Base-by-base conservation (phyloP, 2,329 filamentous ascomycete species). In the Xylaria sp. region DNA sequence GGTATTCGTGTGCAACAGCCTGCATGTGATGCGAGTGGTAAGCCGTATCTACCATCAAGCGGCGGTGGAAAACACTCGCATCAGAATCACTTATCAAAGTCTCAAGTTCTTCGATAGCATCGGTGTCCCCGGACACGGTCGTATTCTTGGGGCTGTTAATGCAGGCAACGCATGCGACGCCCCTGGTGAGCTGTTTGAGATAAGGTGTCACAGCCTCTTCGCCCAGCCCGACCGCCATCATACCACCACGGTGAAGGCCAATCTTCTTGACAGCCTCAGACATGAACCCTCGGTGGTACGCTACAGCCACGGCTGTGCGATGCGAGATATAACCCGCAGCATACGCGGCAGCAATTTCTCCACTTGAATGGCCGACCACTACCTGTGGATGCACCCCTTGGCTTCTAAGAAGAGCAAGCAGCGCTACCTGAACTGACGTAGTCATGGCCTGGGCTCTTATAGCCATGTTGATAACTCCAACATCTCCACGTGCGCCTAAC, bases 11-110 rank as follows among this genome's bases (percentile, higher is more conserved):
- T 3, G 67, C 63, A 6, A 66, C 61, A 25, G 38, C 6, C 20
- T 53, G 15, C 64, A 60, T 65, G 50, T 69, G 56, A 39, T 50
- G 29, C 9, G 57, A 45, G 55, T 69, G 66, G 15, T 69, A 69
- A 10, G 66, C 66, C 31, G 59, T 59, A 38, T 62, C 66, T 31
- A 58, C 55, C 9, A 47, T 39, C n/a, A 69, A 36, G 33, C 33
- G 33, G 33, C 33, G 33, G 33, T 36, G 33, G 33, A 36, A 36
- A 36, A 36, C 33, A 36, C 33, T 36, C 33, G 33, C 33, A 36
- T 36, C 33, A 11, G 33, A 36, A 36, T 36, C 33, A 50, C 25
- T 56, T 54, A 44, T 60, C 50, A 9, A 42, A 33, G 50, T 36
- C 10, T 22, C 29, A 2, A 69, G n/a, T n/a, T 56, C 49, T 36